These are phyloP conservation scores for Pythium myriotylum DNA, from an alignment of 352 stramenopile genomes.

Conservation along the genomic window DNA sequence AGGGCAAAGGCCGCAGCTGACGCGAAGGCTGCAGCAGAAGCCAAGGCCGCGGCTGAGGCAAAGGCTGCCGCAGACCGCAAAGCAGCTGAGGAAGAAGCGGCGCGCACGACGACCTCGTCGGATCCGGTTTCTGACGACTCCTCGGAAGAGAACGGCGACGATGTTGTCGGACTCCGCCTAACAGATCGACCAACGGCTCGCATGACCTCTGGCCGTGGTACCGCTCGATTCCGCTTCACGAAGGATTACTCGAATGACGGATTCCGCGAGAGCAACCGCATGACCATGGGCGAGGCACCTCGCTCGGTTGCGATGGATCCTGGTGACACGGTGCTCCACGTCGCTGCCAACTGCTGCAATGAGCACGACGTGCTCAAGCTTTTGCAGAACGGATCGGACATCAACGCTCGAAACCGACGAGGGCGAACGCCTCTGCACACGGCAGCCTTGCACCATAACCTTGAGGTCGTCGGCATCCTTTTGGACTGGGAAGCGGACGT, in stretches of 20 bases:
- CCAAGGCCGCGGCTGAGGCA: slow-evolving; percentile 19
- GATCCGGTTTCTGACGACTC: slow-evolving; percentile 76
- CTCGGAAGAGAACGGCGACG: slow-evolving; percentile 47
- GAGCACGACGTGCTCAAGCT: slow-evolving; percentile 85
- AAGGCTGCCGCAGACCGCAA: slow-evolving; percentile 25
- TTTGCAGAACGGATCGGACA: slow-evolving; percentile 86
- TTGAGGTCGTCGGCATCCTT: slow-evolving; percentile 81
- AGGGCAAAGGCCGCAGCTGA: slow-evolving; percentile 14
- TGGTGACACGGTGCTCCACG: slow-evolving; percentile 85
- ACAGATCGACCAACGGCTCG: slow-evolving; percentile 26
- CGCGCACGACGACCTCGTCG: slow-evolving; percentile 52
- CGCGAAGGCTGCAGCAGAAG: slow-evolving; percentile 15
- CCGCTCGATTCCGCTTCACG: slow-evolving; percentile 81
- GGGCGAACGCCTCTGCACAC: slow-evolving; percentile 84
- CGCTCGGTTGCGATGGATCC: slow-evolving; percentile 84
- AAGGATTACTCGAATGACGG: slow-evolving; percentile 74
- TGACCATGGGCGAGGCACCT: slow-evolving; percentile 46
- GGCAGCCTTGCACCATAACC: slow-evolving; percentile 77
- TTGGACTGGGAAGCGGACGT: slow-evolving; percentile 84
- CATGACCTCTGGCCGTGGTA: slow-evolving; percentile 34
- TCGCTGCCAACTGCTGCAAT: slow-evolving; percentile 86
- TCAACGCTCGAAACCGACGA: slow-evolving; percentile 80
- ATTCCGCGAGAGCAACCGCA: slow-evolving; percentile 27
- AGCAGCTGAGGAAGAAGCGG: slow-evolving; percentile 46
- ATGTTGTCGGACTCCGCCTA: slow-evolving; percentile 8